Base-by-base conservation (phyloP, 2,329 filamentous ascomycete species). In the Phoma sp. region DNA sequence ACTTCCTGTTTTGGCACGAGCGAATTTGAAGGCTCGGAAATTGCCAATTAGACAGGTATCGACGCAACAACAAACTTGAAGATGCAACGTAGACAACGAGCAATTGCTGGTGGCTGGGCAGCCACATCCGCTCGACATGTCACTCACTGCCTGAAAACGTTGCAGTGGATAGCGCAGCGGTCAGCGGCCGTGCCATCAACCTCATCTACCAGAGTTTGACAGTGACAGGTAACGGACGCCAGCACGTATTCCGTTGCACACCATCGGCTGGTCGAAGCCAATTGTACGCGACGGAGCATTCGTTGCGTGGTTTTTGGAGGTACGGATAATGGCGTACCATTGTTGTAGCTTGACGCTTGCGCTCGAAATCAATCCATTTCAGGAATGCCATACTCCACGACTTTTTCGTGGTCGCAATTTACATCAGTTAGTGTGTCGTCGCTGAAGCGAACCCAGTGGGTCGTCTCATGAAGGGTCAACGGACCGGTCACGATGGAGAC, bases 221-320 rank as follows among this genome's bases (percentile, higher is more conserved):
- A 43, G 46, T 55, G 52, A 55, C 46, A 51, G 43, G 46, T 46
- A 51, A 55, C 52, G 52, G 41, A 55, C 41, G 45, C 46, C 41
- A 46, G 52, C 41, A 35, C 35, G 27, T 46, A 45, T 37, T 24
- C 31, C 6, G 37, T 55, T 50, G 22, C 36, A 46, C 41, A 21
- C 22, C 35, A 36, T 33, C 40, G 31, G 40, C 35, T 12, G 17
- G 12, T 33, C 22, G 7, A 37, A 43, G 15, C 46, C 41, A 50
- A 46, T 46, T 45, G 46, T 24, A 24, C 45, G 31, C 32, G 36
- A 41, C 24, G 52, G 41, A 50, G 27, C 33, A 4, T n/a, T 41
- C 15, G 25, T 22, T 41, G 46, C 36, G 29, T 29, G 37, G 21
- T 10, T 21, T n/a, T n/a, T 36, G 31, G 32, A 51, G 46, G 31